These are phyloP conservation scores for Trichosporon faecale DNA, from an alignment of 1,284 basidiomycete genomes.

Conservation along the genomic window DNA sequence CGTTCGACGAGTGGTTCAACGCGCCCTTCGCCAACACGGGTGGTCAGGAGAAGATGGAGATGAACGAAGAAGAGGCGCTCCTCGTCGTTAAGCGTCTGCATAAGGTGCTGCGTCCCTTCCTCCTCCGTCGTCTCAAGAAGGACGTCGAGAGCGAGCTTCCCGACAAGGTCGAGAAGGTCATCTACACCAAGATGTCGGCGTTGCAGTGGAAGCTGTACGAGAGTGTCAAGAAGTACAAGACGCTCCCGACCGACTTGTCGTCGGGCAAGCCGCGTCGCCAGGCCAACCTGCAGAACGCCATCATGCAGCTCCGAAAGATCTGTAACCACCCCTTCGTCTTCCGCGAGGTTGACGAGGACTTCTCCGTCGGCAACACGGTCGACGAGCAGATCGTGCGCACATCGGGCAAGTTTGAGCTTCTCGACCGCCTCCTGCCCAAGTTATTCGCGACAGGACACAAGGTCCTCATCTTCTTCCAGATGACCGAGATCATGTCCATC, in stretches of 20 bases:
- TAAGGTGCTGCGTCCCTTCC: conserved; percentile 92
- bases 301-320: conserved; percentile 99
- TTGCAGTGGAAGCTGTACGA: conserved; percentile 94
- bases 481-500: conserved; percentile 99
- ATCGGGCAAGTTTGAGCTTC: conserved; percentile 93
- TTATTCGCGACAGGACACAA: conserved; percentile 89
- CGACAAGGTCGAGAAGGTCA: conserved; percentile 98
- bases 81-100: conserved; percentile 97
- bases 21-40: conserved; percentile 98
- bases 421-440: conserved; percentile 90
- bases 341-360: conserved; percentile 75
- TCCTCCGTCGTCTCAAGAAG: conserved; percentile 95
- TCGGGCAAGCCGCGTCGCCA: conserved; percentile 45
- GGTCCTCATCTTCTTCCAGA: conserved; percentile 96
- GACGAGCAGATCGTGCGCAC: conserved; percentile 84
- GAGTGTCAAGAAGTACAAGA: conserved; percentile 69
- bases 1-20: conserved; percentile 99
- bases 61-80: conserved; percentile 99
- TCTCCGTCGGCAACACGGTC: conserved; percentile 59
- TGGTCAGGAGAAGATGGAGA: conserved; percentile 87
- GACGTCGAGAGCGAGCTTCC: conserved; percentile 97
- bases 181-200: conserved; percentile 96
- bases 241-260: conserved; percentile 54
- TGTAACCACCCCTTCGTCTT: conserved; percentile 98
- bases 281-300: conserved; percentile 77